phyloP scores from a whole-genome alignment of 2,329 filamentous ascomycete genomes.

The Colletotrichum sojae region DNA sequence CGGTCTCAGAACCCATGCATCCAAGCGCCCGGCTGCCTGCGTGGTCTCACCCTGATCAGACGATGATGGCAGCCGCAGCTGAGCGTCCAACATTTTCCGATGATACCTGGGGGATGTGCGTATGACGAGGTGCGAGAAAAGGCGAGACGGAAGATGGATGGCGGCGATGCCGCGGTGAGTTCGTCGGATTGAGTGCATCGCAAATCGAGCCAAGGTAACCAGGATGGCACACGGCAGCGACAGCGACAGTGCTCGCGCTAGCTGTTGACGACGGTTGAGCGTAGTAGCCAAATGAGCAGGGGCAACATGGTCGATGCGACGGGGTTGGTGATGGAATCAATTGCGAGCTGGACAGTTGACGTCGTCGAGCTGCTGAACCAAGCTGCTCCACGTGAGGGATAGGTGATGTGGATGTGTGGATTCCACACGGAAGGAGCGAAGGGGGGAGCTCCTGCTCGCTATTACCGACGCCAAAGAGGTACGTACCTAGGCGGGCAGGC shows the following conservation, averaged over 20 bases:
- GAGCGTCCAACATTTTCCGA: constrained; percentile 11
- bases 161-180: constrained; percentile 3
- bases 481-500: no score
- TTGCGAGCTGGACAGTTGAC: not conserved
- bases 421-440: no score
- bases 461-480: no score
- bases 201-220: not conserved
- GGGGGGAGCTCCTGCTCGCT: no score
- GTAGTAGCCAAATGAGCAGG: not conserved
- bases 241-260: no score
- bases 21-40: constrained; percentile 21
- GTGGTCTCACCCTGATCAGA: constrained; percentile 25
- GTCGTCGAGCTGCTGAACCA: not conserved
- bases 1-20: constrained; percentile 29
- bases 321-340: not conserved
- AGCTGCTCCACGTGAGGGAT: not conserved
- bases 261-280: no score
- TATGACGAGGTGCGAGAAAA: constrained; percentile 11
- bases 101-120: constrained; percentile 17
- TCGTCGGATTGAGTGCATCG: not conserved
- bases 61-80: constrained; percentile 17
- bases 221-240: no score
- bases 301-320: not conserved
- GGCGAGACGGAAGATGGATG: constrained; percentile 12
- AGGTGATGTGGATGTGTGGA: not conserved